Conservation (phyloP, 768 basidiomycete species). For the Tephrocybe sp. region DNA sequence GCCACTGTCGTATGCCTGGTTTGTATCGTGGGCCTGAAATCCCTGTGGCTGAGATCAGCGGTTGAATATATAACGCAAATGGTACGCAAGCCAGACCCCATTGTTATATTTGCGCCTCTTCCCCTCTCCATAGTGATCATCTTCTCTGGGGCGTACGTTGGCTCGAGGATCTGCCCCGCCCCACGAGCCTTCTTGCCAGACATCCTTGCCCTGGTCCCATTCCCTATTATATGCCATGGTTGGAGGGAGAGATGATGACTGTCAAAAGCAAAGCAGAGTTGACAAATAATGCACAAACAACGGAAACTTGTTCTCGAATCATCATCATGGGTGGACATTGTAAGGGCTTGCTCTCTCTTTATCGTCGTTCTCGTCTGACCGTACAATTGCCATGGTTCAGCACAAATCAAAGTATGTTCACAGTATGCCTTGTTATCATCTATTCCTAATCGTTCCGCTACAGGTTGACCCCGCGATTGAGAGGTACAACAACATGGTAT, state of each 20-base stretch:
- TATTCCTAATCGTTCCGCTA: conserved; percentile 1
- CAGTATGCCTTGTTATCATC: not conserved
- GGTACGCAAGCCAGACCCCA: conserved; percentile 50
- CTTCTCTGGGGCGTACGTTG: conserved; percentile 59
- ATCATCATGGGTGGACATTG: conserved; percentile 67
- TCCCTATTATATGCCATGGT: conserved; percentile 79
- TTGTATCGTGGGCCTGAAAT: conserved; percentile 52
- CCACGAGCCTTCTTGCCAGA: conserved; percentile 47
- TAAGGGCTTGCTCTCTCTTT: conserved; percentile 24
- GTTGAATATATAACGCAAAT: too few species aligned
- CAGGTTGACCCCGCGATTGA: conserved; percentile 61
- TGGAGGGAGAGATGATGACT: conserved; percentile 27
- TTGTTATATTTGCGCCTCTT: conserved; percentile 82
- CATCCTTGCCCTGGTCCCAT: conserved; percentile 82
- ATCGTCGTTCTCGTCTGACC: conserved; percentile 6
- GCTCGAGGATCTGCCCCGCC: conserved; percentile 41
- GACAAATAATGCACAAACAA: conserved; percentile 33
- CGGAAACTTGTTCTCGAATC: conserved; percentile 22
- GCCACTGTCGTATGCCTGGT: conserved; percentile 49
- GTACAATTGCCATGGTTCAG: conserved; percentile 31
- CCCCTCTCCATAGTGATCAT: conserved; percentile 66
- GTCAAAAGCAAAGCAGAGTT: conserved; percentile 35
- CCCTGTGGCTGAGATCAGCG: conserved; percentile 15
- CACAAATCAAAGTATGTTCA: conserved; percentile 53
- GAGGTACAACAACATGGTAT: conserved; percentile 54